Percentiles rank a stretch among this genome's conserved stretches.
phyloP scores from a whole-genome alignment of 2,329 filamentous ascomycete species.

The Endoconidiophora laricicola region DNA sequence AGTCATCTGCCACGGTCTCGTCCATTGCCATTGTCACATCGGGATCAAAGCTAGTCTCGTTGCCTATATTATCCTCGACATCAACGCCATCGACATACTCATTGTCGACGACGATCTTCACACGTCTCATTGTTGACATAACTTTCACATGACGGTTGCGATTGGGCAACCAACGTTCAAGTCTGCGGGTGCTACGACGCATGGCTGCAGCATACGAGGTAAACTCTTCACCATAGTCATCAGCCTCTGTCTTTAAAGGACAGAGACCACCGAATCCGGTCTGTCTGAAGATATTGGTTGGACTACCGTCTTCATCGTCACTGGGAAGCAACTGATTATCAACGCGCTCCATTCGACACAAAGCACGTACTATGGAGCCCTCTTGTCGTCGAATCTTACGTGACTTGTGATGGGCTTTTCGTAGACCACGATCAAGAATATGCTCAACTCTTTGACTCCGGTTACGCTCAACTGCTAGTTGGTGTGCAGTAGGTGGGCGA shows the following conservation, averaged over 20 bases:
- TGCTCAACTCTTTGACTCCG: slow-evolving; percentile 66
- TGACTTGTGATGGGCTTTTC: slow-evolving; percentile 45
- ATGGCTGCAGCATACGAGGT: slow-evolving; percentile 49
- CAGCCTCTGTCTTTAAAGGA: slow-evolving; percentile 42
- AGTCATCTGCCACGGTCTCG: slow-evolving; percentile 32
- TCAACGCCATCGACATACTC: slow-evolving; percentile 17
- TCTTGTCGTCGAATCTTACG: slow-evolving; percentile 46
- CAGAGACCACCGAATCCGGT: slow-evolving; percentile 47
- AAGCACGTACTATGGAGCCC: slow-evolving; percentile 49
- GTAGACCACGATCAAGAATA: slow-evolving; percentile 59
- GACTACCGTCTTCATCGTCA: slow-evolving; percentile 33
- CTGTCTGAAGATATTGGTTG: slow-evolving; percentile 29
- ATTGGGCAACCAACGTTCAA: slow-evolving; percentile 52
- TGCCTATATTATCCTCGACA: slow-evolving; percentile 19
- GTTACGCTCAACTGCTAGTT: slow-evolving; percentile 65
- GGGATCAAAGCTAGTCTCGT: slow-evolving; percentile 19
- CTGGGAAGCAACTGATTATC: slow-evolving; percentile 43
- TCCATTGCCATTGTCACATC: slow-evolving; percentile 28
- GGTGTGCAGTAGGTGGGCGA: slow-evolving; percentile 63
- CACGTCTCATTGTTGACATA: slow-evolving; percentile 29
- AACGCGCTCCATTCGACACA: slow-evolving; percentile 43
- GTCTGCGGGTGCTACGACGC: slow-evolving; percentile 42
- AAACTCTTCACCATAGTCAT: slow-evolving; percentile 65
- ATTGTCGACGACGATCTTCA: slow-evolving; percentile 14
- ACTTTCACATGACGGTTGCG: slow-evolving; percentile 29